Conservation (phyloP, 108 stramenopile species). For the Stephanodiscus minutulus region DNA sequence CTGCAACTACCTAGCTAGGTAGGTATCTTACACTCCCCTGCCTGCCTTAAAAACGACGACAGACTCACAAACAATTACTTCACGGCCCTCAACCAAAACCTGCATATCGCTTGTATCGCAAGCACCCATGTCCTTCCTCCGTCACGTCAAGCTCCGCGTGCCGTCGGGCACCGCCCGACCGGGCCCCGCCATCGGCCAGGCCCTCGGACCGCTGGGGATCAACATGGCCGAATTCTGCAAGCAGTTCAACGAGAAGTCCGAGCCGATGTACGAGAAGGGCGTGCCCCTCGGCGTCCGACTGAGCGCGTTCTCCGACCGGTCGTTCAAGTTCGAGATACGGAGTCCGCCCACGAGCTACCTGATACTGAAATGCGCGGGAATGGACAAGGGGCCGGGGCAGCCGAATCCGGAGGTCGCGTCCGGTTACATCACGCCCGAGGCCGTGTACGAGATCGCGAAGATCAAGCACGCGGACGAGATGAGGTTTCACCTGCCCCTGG, state of each 20-base stretch:
- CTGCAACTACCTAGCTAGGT: no score
- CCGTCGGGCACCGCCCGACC: conserved; percentile 79
- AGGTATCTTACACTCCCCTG: no score
- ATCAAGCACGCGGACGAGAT: conserved; percentile 85
- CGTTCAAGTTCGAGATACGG: conserved; percentile 80
- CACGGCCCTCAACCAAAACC: no score
- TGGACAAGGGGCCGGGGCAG: conserved; percentile 75
- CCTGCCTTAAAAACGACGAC: no score
- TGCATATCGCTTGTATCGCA: no score
- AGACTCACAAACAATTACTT: no score
- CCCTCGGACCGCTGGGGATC: conserved; percentile 93
- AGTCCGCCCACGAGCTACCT: conserved; percentile 87
- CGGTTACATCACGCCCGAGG: conserved; percentile 86
- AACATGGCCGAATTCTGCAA: conserved; percentile 97
- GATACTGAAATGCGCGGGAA: conserved; percentile 73
- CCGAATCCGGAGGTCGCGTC: conserved; percentile 56
- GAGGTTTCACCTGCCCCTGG: conserved; percentile 77
- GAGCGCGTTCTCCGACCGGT: conserved; percentile 77
- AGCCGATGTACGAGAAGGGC: conserved; percentile 67
- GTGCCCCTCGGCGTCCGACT: conserved; percentile 76
- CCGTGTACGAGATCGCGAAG: conserved; percentile 91
- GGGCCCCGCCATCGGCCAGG: conserved; percentile 92
- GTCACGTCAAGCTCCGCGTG: conserved; percentile 74
- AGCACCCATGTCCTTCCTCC: conserved; percentile 88
- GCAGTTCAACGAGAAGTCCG: conserved; percentile 89